phyloP scores from a whole-genome alignment of 805 yeast genomes.

The Cyberlindnera subsufficiens region DNA sequence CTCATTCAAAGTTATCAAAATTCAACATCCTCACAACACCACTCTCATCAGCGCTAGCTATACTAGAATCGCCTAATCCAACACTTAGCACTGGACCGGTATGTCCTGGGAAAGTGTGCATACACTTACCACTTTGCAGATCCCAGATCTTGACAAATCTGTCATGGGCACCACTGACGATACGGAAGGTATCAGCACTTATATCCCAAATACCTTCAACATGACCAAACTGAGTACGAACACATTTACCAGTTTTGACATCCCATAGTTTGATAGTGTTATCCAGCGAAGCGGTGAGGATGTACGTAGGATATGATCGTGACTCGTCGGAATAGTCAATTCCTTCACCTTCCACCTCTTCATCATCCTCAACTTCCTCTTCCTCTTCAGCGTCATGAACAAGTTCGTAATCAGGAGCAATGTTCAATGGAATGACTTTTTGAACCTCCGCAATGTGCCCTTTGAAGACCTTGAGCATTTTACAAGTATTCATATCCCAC shows the following conservation, averaged over 20 bases:
- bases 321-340: slow-evolving; percentile 22
- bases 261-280: slow-evolving; percentile 94
- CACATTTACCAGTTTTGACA: slow-evolving; percentile 77
- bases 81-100: slow-evolving; percentile 61
- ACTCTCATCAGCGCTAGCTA: slow-evolving; percentile 85
- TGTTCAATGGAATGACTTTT: slow-evolving; percentile 78
- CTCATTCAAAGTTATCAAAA: slow-evolving; percentile 44
- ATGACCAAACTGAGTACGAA: slow-evolving; percentile 94
- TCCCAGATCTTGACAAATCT: slow-evolving; percentile 91
- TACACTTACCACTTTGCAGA: slow-evolving; percentile 86
- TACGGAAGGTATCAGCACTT: slow-evolving; percentile 91
- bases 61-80: slow-evolving; percentile 80
- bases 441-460: slow-evolving; percentile 96
- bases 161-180: slow-evolving; percentile 94
- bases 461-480: slow-evolving; percentile 68
- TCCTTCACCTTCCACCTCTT: slow-evolving; percentile 19
- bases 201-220: slow-evolving; percentile 98
- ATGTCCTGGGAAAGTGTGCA: slow-evolving; percentile 85
- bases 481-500: slow-evolving; percentile 87
- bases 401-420: slow-evolving; percentile 55
- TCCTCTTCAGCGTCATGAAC: slow-evolving; percentile 32
- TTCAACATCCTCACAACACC: slow-evolving; percentile 84
- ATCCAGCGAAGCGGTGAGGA: slow-evolving; percentile 83
- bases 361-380: slow-evolving; percentile 15
- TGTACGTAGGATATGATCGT: slow-evolving; percentile 65